Percentiles rank a stretch among this genome's conserved stretches.
Conservation (phyloP, 2,329 filamentous ascomycete genomes). For the Venturia pyrina region DNA sequence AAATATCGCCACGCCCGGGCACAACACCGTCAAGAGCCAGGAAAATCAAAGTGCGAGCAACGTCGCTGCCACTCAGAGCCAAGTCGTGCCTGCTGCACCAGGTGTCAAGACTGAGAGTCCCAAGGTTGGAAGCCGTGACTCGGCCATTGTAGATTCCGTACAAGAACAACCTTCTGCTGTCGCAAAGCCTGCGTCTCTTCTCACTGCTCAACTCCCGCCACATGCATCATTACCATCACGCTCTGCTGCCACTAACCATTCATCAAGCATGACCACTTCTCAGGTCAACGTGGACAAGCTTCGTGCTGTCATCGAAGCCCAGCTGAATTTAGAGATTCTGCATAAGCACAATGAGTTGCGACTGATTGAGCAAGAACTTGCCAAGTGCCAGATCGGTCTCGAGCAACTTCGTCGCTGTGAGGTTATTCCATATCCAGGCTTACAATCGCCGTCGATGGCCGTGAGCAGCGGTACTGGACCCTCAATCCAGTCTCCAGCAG, state of each 20-base stretch:
- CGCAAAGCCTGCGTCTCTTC: background rate
- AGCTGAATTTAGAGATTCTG: constrained; percentile 84
- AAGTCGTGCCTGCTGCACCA: background rate
- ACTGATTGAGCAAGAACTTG: constrained; percentile 89
- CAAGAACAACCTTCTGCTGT: constrained; percentile 3
- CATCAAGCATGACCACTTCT: constrained; percentile 16
- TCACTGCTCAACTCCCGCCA: background rate
- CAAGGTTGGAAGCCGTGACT: background rate
- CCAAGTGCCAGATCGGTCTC: constrained; percentile 85
- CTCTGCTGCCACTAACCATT: constrained; percentile 20
- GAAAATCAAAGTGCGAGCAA: background rate
- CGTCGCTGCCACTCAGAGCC: background rate
- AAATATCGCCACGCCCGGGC: background rate
- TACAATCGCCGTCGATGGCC: constrained; percentile 54
- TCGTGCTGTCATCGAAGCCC: constrained; percentile 67
- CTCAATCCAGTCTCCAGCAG: constrained; percentile 51
- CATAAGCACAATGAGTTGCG: constrained; percentile 91
- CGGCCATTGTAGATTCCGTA: background rate
- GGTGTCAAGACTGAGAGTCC: background rate
- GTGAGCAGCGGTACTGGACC: constrained; percentile 67
- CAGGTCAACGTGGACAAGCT: constrained; percentile 38
- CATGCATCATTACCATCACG: constrained; percentile 13
- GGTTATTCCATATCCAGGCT: constrained; percentile 78
- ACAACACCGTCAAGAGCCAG: constrained; percentile 5
- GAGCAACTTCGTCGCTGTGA: constrained; percentile 91